phyloP scores from a whole-genome alignment of 2,329 filamentous ascomycete genomes.

The Talaromyces sp. region DNA sequence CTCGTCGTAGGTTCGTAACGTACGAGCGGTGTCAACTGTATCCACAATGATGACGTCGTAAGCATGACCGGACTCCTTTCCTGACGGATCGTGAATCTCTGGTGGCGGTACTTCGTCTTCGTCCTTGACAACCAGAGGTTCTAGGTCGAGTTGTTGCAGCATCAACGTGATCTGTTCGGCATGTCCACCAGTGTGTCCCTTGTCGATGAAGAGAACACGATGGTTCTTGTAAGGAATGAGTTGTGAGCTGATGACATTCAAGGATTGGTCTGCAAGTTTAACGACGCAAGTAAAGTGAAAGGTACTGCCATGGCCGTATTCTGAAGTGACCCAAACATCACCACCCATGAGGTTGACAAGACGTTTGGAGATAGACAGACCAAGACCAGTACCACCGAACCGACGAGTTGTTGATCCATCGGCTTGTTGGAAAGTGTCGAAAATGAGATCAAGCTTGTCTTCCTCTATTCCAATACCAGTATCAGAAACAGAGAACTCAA shows the following conservation, averaged over 20 bases:
- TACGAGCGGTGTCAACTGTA: constrained; percentile 77
- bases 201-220: constrained; percentile 86
- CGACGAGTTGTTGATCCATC: constrained; percentile 93
- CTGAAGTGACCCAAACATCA: constrained; percentile 87
- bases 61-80: constrained; percentile 51
- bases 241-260: constrained; percentile 66
- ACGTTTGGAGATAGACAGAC: constrained; percentile 90
- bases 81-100: constrained; percentile 46
- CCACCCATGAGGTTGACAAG: constrained; percentile 93
- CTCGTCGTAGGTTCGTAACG: constrained; percentile 75
- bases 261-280: constrained; percentile 71
- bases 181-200: constrained; percentile 71
- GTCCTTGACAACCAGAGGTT: constrained; percentile 72
- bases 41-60: constrained; percentile 94
- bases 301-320: constrained; percentile 79
- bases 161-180: constrained; percentile 70
- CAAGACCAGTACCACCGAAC: constrained; percentile 88
- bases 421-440: constrained; percentile 96
- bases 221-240: constrained; percentile 81
- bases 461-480: constrained; percentile 91
- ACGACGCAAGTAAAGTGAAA: constrained; percentile 93
- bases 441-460: constrained; percentile 91
- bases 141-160: constrained; percentile 69
- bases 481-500: constrained; percentile 89
- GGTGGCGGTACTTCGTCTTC: constrained; percentile 59